Conservation (phyloP, 495 filamentous ascomycete species). For the Eremomyces bilateralis region DNA sequence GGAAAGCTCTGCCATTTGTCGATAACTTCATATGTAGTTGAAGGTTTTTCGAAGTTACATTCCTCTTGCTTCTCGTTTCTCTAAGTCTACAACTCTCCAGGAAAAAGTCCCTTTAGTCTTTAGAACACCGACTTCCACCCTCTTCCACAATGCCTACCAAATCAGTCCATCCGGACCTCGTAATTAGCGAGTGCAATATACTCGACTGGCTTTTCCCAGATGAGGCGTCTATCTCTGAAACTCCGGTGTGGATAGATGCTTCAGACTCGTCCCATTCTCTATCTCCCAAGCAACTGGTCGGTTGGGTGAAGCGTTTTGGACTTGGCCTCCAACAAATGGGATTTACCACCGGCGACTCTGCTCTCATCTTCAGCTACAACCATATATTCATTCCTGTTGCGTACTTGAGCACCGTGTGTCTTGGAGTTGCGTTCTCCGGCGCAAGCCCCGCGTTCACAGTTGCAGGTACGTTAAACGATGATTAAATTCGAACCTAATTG, state of each 20-base stretch:
- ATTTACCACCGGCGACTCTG: background rate
- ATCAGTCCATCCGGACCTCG: background rate
- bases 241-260: background rate
- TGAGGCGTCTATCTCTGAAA: background rate
- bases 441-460: slow-evolving; percentile 2
- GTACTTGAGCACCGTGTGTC: slow-evolving; percentile 1
- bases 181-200: slow-evolving; percentile 18
- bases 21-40: no score
- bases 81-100: no score
- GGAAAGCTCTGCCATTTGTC: no score
- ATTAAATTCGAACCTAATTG: no score
- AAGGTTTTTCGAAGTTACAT: no score
- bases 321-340: slow-evolving; percentile 1
- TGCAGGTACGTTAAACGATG: slow-evolving; percentile 1
- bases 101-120: no score
- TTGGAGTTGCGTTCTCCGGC: slow-evolving; percentile 1
- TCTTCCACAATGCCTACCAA: no score
- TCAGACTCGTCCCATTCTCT: background rate
- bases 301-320: slow-evolving; percentile 1
- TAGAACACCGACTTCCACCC: no score
- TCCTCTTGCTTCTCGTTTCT: no score
- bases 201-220: background rate
- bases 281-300: slow-evolving; percentile 2
- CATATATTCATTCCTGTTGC: slow-evolving; percentile 2
- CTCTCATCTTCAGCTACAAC: slow-evolving; percentile 1